Base-by-base conservation (phyloP, 2,329 filamentous ascomycete genomes). In the Colletotrichum limetticola region DNA sequence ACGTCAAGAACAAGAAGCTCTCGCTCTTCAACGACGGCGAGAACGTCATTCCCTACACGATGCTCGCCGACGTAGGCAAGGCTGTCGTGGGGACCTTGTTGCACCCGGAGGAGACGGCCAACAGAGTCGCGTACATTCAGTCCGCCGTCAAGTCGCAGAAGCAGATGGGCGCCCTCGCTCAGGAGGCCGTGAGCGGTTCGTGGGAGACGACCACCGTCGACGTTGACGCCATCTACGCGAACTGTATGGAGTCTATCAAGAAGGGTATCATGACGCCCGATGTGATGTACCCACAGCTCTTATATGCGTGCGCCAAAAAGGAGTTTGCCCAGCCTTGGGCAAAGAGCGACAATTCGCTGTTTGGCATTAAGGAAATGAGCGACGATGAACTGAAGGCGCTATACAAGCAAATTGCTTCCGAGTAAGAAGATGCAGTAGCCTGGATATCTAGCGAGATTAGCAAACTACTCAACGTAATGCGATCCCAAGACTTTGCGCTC, bases 71-170 rank as follows among this genome's bases (percentile, higher is more conserved):
- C 30, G 74, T 81, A 52, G 81, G 75, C 14, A 72, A 74, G 6
- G 79, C 79, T 16, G 75, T 80, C 4, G 77, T 76, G 2, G 76
- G 74, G 6, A 72, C 78, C 8, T 75, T 82, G 24, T 28, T 64
- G 53, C 74, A 78, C 58, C 77, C 77, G 2, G 78, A 76, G 46
- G 77, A 78, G 74, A 80, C 79, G n/a, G 75, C 75, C 57, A 81
- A 82, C 75, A 65, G 77, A 3, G 30, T 67, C 19, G 76, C 77
- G 3, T 77, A 76, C 26, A 66, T 80, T 12, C 75, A 78, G 22
- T 74, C 74, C 1, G 30, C 75, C 14, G 22, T 66, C 19, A 77
- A 75, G 74, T 77, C 76, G 55, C 78, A 78, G 69, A 74, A 74
- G n/a, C 62, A 78, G 67, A 64, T 80, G 57, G 53, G 76, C 12